These are phyloP conservation scores for Umbelopsis vinacea DNA, from an alignment of 192 early-diverging fungal species.

Conservation along the genomic window DNA sequence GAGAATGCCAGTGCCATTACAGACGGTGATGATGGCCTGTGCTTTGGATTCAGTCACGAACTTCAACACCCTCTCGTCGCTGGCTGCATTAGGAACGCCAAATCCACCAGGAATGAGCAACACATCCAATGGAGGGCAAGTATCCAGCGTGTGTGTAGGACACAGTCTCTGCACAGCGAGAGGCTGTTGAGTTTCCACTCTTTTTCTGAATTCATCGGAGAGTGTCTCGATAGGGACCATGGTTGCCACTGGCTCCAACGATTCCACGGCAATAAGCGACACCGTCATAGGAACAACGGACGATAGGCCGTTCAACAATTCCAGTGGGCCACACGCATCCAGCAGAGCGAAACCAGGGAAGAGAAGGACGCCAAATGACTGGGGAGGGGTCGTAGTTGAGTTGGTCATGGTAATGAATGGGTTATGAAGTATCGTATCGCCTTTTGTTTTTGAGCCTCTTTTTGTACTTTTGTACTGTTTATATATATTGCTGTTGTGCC, in stretches of 20 bases:
- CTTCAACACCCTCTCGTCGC: not conserved
- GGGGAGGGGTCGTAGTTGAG: not conserved
- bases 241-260: not conserved
- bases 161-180: constrained; percentile 20
- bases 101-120: constrained; percentile 46
- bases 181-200: not conserved
- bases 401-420: not conserved
- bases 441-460: not conserved
- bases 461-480: not conserved
- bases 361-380: constrained; percentile 32
- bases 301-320: constrained; percentile 21
- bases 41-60: constrained; percentile 22
- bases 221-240: not conserved
- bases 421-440: too few species aligned
- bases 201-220: not conserved
- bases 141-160: constrained; percentile 37
- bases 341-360: constrained; percentile 38
- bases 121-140: constrained; percentile 35
- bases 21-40: constrained; percentile 43
- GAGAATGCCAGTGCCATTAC: constrained; percentile 48
- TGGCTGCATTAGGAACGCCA: not conserved
- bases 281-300: constrained; percentile 1
- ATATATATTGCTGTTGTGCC: too few species aligned
- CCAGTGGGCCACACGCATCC: constrained; percentile 25
- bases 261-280: not conserved